Evolutionary conservation across 208 protist genomes (phyloP).

Genomic region (Vickermania spadyakhi): DNA sequence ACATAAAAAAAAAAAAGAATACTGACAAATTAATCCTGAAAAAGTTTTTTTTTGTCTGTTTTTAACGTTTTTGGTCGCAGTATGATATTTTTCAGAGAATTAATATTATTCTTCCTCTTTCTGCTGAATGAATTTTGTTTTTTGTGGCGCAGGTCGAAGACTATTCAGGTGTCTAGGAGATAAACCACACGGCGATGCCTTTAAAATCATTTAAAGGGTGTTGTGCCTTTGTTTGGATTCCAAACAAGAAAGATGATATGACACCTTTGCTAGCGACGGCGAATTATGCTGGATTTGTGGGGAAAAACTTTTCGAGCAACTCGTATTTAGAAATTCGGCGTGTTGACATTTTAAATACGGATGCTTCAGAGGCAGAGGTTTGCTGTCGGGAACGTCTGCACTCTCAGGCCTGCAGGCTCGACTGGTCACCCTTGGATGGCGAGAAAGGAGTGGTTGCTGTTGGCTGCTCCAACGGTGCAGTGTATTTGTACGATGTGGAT

Average conservation of each 20-base stretch:
- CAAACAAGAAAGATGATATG: constrained; percentile 23
- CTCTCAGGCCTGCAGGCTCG: constrained; percentile 51
- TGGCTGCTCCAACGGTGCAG: constrained; percentile 40
- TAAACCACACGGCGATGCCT: too few species aligned
- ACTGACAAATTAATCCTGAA: background rate
- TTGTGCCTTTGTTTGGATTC: constrained; percentile 75
- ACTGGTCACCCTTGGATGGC: constrained; percentile 54
- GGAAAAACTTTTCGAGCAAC: constrained; percentile 69
- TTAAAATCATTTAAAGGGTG: constrained; percentile 48
- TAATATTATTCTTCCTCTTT: too few species aligned
- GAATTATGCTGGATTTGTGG: constrained; percentile 49
- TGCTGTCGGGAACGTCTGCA: constrained; percentile 40
- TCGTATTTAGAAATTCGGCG: constrained; percentile 50
- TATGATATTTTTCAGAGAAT: too few species aligned
- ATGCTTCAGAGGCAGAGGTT: constrained; percentile 57
- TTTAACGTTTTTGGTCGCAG: background rate
- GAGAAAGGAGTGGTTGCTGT: constrained; percentile 64
- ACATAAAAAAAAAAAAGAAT: constrained; percentile 3
- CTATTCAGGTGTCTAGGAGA: too few species aligned
- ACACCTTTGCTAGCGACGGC: constrained; percentile 60
- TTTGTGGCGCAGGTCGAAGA: too few species aligned
- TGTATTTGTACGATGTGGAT: constrained; percentile 59
- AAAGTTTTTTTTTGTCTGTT: constrained; percentile 4
- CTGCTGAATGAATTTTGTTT: too few species aligned
- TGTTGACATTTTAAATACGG: constrained; percentile 59